Evolutionary conservation across 148 eudicot genomes (phyloP).

Genomic region (Beta vulgaris): DNA sequence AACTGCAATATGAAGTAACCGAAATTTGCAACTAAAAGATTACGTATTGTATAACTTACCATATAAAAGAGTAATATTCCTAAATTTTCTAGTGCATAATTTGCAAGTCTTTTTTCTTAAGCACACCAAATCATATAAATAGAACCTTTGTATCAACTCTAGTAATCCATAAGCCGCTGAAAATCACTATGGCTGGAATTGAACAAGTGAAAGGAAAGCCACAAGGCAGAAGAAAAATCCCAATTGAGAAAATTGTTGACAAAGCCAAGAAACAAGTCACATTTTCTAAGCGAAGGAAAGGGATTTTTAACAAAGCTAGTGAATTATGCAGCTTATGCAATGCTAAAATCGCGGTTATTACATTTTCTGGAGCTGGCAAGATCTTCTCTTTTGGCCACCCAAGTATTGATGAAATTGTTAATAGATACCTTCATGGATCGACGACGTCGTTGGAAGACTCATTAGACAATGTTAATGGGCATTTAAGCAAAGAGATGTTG

Average conservation of each 20-base stretch:
- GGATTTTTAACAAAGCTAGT: conserved; percentile 19
- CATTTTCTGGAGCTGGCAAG: background rate
- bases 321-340: conserved; percentile 16
- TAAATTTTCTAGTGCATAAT: background rate
- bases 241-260: conserved; percentile 13
- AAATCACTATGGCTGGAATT: background rate
- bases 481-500: background rate
- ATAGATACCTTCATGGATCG: background rate
- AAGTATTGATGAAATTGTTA: background rate
- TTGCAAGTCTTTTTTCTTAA: background rate
- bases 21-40: too few relatives aligned
- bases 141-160: background rate
- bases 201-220: conserved; percentile 1
- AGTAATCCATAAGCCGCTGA: background rate
- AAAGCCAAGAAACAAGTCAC: conserved; percentile 18
- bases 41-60: too few relatives aligned
- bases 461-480: background rate
- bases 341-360: conserved; percentile 1
- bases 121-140: background rate
- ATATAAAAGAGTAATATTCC: too few relatives aligned
- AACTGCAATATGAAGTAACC: too few relatives aligned
- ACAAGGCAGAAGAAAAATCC: conserved; percentile 11
- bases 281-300: conserved; percentile 15
- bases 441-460: background rate
- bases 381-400: conserved; percentile 12